Percentiles rank a stretch among this genome's conserved stretches.
Evolutionary conservation across 768 basidiomycete genomes (phyloP).

Genomic region (Dictyophora rubrovolvata): DNA sequence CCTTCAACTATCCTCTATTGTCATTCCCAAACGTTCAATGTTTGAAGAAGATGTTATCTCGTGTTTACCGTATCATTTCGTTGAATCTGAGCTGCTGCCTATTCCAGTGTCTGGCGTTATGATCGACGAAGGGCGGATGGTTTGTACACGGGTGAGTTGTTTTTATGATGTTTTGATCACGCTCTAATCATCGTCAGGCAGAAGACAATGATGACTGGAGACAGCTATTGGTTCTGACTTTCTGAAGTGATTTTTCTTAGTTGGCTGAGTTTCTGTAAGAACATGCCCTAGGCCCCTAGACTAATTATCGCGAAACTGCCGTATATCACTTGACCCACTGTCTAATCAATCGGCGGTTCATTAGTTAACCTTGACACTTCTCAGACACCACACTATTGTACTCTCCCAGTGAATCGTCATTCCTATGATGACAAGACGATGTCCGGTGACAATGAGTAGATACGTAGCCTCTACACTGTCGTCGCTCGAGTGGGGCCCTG

Average conservation of each 20-base stretch:
- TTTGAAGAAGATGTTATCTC: slow-evolving; percentile 1
- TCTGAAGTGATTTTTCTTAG: neutral
- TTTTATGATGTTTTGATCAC: neutral
- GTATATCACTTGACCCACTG: too few species aligned
- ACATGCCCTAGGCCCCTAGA: too few species aligned
- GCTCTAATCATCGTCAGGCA: neutral
- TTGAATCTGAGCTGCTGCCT: neutral
- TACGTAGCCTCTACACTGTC: too few species aligned
- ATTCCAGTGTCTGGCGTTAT: neutral
- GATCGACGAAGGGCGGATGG: slow-evolving; percentile 4
- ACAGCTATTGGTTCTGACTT: neutral
- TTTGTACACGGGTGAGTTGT: slow-evolving; percentile 1
- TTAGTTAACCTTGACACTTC: too few species aligned
- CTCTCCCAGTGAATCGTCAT: too few species aligned
- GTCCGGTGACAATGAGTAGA: too few species aligned
- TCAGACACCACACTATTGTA: too few species aligned
- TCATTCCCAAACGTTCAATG: neutral
- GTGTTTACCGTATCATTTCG: slow-evolving; percentile 1
- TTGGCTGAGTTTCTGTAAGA: too few species aligned
- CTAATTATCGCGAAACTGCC: too few species aligned
- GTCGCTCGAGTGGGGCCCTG: too few species aligned
- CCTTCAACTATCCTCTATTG: neutral
- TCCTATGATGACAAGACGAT: too few species aligned
- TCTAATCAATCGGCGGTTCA: too few species aligned
- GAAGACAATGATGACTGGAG: slow-evolving; percentile 2